These are phyloP conservation scores for Trichoderma breve DNA, from an alignment of 2,329 filamentous ascomycete species.

Conservation along the genomic window DNA sequence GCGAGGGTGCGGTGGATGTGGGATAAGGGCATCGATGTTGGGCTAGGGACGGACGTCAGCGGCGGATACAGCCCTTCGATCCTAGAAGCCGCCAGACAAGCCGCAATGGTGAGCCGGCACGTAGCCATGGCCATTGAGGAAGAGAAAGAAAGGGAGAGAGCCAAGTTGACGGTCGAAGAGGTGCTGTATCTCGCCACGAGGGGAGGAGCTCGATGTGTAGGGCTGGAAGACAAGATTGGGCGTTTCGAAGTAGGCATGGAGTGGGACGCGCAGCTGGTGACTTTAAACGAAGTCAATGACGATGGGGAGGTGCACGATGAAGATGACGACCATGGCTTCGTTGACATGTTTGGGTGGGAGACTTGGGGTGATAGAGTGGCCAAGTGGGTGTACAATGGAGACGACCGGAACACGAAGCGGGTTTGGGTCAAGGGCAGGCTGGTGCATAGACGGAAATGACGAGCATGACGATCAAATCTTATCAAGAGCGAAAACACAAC, in stretches of 20 bases:
- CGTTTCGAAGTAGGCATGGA: slow-evolving; percentile 83
- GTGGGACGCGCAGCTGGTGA: slow-evolving; percentile 86
- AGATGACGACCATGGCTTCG: slow-evolving; percentile 53
- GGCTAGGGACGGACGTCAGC: slow-evolving; percentile 86
- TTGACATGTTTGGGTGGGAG: slow-evolving; percentile 92
- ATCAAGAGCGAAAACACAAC: neutral
- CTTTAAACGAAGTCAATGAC: slow-evolving; percentile 49
- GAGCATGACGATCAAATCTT: neutral
- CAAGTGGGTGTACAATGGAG: slow-evolving; percentile 93
- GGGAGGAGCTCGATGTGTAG: slow-evolving; percentile 82
- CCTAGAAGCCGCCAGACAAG: slow-evolving; percentile 79
- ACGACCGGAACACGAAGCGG: slow-evolving; percentile 82
- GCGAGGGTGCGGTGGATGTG: slow-evolving; percentile 74
- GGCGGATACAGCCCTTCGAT: slow-evolving; percentile 83
- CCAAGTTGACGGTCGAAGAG: slow-evolving; percentile 80
- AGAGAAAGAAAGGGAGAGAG: slow-evolving; percentile 41
- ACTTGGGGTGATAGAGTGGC: slow-evolving; percentile 80
- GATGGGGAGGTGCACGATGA: slow-evolving; percentile 25
- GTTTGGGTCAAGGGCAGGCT: slow-evolving; percentile 87
- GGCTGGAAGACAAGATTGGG: slow-evolving; percentile 69
- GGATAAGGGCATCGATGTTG: slow-evolving; percentile 72
- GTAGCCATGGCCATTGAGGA: slow-evolving; percentile 52
- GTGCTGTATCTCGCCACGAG: slow-evolving; percentile 80
- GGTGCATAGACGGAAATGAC: slow-evolving; percentile 57
- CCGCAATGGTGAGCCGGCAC: slow-evolving; percentile 73